Conservation (phyloP, 129 eudicot species). For the Centella asiatica region DNA sequence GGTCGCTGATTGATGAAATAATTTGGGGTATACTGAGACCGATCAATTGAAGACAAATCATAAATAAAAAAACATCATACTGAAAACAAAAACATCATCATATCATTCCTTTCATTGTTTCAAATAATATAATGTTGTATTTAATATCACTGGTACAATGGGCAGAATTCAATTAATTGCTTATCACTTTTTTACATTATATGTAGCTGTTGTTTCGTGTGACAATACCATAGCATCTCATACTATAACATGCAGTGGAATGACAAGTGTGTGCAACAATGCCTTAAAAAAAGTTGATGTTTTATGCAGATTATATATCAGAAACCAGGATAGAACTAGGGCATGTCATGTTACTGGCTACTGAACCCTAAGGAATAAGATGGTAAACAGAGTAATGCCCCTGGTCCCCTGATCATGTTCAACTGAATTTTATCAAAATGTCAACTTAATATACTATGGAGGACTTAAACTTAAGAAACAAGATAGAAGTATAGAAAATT, state of each 20-base stretch:
- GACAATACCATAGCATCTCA: background rate
- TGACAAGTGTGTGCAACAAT: background rate
- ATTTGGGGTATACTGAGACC: background rate
- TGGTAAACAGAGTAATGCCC: background rate
- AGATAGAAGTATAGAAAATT: constrained; percentile 15
- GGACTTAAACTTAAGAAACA: background rate
- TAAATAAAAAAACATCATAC: background rate
- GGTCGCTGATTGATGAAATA: constrained; percentile 4
- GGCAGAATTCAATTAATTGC: background rate
- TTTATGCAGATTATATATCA: background rate
- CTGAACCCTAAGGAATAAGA: too few species aligned
- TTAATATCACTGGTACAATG: background rate
- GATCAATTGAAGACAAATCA: too few species aligned
- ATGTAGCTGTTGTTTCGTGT: too few species aligned
- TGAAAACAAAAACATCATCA: background rate
- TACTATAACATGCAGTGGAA: background rate
- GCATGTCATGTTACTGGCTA: too few species aligned
- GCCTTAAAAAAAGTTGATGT: background rate
- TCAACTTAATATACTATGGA: background rate
- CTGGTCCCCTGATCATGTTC: background rate
- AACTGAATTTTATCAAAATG: background rate
- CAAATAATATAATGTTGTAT: background rate
- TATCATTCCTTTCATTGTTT: background rate
- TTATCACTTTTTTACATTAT: background rate
- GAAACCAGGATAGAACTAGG: background rate